Base-by-base conservation (phyloP, 768 basidiomycete genomes). In the Crassisporium funariophilum region DNA sequence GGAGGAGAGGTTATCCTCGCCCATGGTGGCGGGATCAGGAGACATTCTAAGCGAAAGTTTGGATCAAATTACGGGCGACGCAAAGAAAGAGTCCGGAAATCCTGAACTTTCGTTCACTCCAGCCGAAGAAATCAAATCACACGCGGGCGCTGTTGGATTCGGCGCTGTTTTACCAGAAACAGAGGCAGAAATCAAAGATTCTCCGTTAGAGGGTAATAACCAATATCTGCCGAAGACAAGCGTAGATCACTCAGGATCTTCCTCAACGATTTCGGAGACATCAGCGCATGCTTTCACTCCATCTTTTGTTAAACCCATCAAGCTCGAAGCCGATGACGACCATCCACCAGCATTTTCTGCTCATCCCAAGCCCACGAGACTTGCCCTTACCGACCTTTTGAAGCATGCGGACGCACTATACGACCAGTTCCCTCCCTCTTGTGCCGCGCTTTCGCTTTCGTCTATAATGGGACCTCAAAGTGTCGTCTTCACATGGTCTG, bases 401-500 rank as follows among this genome's bases (percentile, higher is more conserved):
- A 60, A 59, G 4, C 71, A 71, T 20, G 75, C 88, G 1, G 86
- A 89, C 55, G 71, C 66, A 6, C 78, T 91, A 10, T 79, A 76
- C 39, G 53, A 60, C n/a, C 53, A 59, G 15, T 85, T 76, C 61
- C 86, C 88, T 4, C 85, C 86, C 2, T 69, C 74, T 1, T 76
- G 85, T 41, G 75, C 82, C 8, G 68, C 63, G 0, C 68, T 91
- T 10, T 60, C 53, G 3, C 67, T 88, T 12, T 65, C 75, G 5
- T 67, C 71, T 21, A 87, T 87, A 38, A 82, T 92, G 77, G 90
- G 90, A 7, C 87, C 86, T 1, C 82, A 86, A 56, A 90, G 87
- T 57, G 86, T 79, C 27, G 70, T 89, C 41, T 79, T 76, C 61
- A 91, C 90, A 7, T 92, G 88, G 88, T 78, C 76, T 13, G 78